Percentiles rank a stretch among this genome's conserved stretches.
phyloP scores from a whole-genome alignment of 129 eudicot genomes.

The Mikania micrantha region DNA sequence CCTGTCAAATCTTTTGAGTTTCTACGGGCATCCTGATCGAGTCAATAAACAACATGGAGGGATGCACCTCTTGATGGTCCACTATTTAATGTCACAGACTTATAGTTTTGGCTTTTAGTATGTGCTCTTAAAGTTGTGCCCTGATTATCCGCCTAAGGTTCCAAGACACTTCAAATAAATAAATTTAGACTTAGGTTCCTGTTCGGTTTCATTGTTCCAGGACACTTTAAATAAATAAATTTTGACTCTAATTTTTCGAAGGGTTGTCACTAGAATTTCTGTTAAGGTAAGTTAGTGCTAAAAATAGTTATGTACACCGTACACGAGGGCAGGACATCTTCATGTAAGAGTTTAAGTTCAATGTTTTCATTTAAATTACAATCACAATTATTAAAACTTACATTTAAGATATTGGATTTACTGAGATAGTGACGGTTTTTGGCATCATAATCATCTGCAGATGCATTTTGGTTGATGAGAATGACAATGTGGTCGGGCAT shows the following conservation, averaged over 20 bases:
- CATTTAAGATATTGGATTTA: background rate
- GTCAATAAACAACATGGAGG: background rate
- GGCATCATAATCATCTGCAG: constrained; percentile 38
- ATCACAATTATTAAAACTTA: background rate
- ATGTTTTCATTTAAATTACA: background rate
- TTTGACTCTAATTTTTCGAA: background rate
- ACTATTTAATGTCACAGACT: too few species aligned
- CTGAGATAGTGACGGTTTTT: constrained; percentile 9
- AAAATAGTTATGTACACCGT: background rate
- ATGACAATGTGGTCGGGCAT: constrained; percentile 73
- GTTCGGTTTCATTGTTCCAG: too few species aligned
- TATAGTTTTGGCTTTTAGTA: background rate
- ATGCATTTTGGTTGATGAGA: constrained; percentile 90
- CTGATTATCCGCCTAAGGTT: background rate
- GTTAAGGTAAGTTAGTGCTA: background rate
- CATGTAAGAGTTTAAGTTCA: background rate
- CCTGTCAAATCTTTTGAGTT: background rate
- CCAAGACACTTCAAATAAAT: background rate
- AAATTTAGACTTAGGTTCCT: too few species aligned
- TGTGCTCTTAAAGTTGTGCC: background rate
- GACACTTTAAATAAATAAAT: background rate
- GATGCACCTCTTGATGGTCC: background rate
- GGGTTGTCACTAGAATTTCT: background rate
- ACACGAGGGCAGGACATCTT: background rate
- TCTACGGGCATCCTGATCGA: background rate